Base-by-base conservation (phyloP, 1,139 yeast genomes). In the Debaryomyces sp. region DNA sequence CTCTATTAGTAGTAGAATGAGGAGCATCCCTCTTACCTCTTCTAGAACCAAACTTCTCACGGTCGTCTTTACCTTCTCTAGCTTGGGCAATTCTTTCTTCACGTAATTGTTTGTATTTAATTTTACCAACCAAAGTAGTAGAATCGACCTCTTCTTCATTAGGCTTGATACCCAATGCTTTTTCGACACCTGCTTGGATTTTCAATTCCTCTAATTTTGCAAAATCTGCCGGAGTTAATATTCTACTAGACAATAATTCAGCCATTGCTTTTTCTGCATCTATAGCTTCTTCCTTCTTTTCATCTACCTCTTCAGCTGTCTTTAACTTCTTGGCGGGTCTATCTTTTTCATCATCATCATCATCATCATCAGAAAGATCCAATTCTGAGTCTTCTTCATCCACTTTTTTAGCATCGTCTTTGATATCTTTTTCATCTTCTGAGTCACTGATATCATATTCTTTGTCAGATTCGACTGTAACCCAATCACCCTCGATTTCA, bases 221-320 rank as follows among this genome's bases (percentile, higher is more conserved):
- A 66, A 92, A 94, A 74, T 94, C 99, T 0, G 98, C 98, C 21
- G 99, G 99, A 0, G 99, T 94, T 57, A 94, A 78, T 52, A 94
- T 88, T 57, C 90, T 81, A 15, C 85, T 75, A 2, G 92, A 75
- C 37, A 95, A 85, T 40, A 91, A 64, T 48, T 85, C 85, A 53
- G 76, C 73, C 68, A 86, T 77, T 1, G 86, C 86, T 44, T 70
- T 61, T 52, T 74, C 70, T 24, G 76, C 64, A 34, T 62, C 60
- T n/a, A 41, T 57, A 36, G 50, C 55, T 35, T 48, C 50, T 15
- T 48, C 53, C 21, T 54, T 50, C 27, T 70, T 48, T 44, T 68
- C 76, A 5, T 74, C 52, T 42, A 58, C 62, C 10, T 48, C 46
- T 5, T 10, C 32, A 15, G 38, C 9, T 1, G 30, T 41, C 56